Base-by-base conservation (phyloP, 192 early-diverging fungal genomes). In the Coemansia sp. region DNA sequence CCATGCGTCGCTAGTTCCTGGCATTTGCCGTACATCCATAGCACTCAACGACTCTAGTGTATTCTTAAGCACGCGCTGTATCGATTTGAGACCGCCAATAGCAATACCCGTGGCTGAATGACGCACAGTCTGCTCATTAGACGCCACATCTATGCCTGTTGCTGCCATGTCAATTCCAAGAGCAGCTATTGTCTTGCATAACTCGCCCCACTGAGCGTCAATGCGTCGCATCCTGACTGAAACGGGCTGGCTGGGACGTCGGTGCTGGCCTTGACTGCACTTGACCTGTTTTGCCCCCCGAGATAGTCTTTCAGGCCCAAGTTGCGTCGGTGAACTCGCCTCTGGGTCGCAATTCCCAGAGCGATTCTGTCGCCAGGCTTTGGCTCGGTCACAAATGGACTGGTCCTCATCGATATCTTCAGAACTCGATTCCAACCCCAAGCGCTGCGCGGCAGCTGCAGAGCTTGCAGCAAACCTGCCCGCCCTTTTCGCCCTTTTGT, bases 201-300 rank as follows among this genome's bases (percentile, higher is more conserved):
- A 51, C 43, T 77, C 60, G 40, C 36, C 15, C 75, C 75, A 77
- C 47, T 77, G 75, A 2, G 57, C 67, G 42, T 51, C 33, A 40
- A 77, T 77, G 34, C 75, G 68, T 63, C 51, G 69, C 5, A 72
- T 27, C 40, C 75, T 51, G 33, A 77, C 66, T 7, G 70, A 51
- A 41, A 77, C 63, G 13, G 75, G 75, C 62, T 77, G 75, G 6
- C 65, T 43, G 42, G 75, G 75, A 4, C 75, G 69, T 16, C 70
- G 68, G 40, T 63, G 69, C 27, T 49, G 59, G 9, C 22, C 15
- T 2, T 24, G 33, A 33, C n/a, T 34, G 42, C 40, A 11, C 31
- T 60, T 73, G 41, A 15, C 20, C 15, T 33, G 62, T 46, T 66
- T 60, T 5, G 36, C 24, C 22, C 29, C 54, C 22, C 40, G 18